Conservation (phyloP, 768 basidiomycete genomes). For the Trametes villosa region DNA sequence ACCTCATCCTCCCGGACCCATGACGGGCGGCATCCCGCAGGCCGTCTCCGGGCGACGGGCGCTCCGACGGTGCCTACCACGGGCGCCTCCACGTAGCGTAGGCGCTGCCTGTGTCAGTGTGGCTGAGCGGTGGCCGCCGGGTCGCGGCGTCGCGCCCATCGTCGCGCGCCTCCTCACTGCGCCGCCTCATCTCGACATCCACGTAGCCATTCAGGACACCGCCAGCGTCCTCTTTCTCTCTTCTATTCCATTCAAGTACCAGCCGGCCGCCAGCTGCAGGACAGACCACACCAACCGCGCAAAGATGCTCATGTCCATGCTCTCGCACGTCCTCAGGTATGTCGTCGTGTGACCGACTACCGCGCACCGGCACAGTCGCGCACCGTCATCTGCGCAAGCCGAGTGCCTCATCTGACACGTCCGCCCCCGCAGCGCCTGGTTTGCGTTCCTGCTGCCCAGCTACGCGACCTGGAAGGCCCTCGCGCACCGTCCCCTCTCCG, state of each 20-base stretch:
- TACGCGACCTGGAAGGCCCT: slow-evolving; percentile 73
- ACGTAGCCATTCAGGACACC: slow-evolving; percentile 1
- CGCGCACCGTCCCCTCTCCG: slow-evolving; percentile 52
- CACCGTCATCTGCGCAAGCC: too few relatives aligned
- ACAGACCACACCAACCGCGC: background rate
- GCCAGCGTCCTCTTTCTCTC: background rate
- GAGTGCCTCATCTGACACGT: slow-evolving; percentile 2
- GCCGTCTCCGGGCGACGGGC: slow-evolving; percentile 7
- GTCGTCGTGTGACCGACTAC: slow-evolving; percentile 21
- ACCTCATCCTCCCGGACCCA: background rate
- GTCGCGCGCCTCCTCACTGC: background rate
- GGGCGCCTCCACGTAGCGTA: background rate
- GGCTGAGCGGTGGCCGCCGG: slow-evolving; percentile 12
- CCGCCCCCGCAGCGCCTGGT: slow-evolving; percentile 59
- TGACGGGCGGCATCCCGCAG: background rate
- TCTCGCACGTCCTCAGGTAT: slow-evolving; percentile 56
- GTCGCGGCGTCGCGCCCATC: background rate
- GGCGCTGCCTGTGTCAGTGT: background rate
- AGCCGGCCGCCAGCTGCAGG: background rate
- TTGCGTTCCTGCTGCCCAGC: slow-evolving; percentile 66
- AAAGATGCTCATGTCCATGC: slow-evolving; percentile 52
- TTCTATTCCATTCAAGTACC: background rate
- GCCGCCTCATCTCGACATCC: background rate
- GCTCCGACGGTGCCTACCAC: slow-evolving; percentile 16
- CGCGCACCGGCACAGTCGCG: too few relatives aligned